Base-by-base conservation (phyloP, 1,284 basidiomycete species). In the Schizophyllum commune region DNA sequence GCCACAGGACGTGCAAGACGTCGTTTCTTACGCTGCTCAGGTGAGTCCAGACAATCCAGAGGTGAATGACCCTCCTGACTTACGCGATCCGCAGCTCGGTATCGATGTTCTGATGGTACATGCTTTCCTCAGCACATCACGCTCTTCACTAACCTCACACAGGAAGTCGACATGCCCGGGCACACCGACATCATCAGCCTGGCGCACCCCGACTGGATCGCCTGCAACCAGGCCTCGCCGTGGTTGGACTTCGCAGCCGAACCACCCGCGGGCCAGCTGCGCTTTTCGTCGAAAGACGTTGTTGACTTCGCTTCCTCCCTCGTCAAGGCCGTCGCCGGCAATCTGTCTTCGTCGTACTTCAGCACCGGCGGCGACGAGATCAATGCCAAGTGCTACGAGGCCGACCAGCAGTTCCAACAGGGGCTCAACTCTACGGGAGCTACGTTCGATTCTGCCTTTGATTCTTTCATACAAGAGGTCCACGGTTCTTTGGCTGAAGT, bases 351-450 rank as follows among this genome's bases (percentile, higher is more conserved):
- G 17, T 77, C 71, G 22, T 78, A 89, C 62, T 84, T 95, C 70
- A 85, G 84, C 65, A 89, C 90, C 0, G 93, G 93, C 1, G 92
- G 92, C 0, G 93, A 95, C 69, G 92, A 95, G 72, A 71, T 94
- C 64, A 93, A 93, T 69, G 69, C 71, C 8, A 77, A 78, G 62
- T 53, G 91, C 72, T 94, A 91, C 68, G 72, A 75, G 0, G 69
- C 83, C 19, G 91, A 93, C 70, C 67, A 74, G 2, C 72, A 79
- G 62, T 90, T 89, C 0, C 81, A 84, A 67, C 68, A 71, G 0
- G 78, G 80, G 7, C 75, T 91, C 60, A 71, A 77, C 61, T 65
- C 70, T 54, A 74, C 75, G 5, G 82, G 81, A 1, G 71, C 75
- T 67, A 55, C 53, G 20, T 27, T 55, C 27, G 53, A 20, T 5